phyloP scores from a whole-genome alignment of 352 stramenopile genomes.

The Globisporangium rhizosaccharum region DNA sequence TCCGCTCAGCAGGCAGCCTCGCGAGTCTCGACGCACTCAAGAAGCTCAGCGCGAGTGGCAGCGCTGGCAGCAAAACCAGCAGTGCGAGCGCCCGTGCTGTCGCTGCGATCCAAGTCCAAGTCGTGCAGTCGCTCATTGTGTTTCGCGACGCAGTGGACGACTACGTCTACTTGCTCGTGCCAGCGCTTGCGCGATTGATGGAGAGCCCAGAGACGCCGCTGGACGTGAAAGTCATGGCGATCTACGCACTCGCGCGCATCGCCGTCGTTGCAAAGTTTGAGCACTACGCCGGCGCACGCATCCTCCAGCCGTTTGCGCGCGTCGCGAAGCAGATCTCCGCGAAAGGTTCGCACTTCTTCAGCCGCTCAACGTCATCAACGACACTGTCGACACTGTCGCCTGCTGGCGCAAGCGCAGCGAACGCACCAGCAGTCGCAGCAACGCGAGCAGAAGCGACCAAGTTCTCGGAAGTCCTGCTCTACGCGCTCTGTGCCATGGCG shows the following conservation, averaged over 20 bases:
- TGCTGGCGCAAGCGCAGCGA: neutral
- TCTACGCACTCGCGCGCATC: conserved; percentile 63
- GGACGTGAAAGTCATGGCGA: conserved; percentile 68
- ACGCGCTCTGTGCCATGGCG: conserved; percentile 61
- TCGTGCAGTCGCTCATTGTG: conserved; percentile 87
- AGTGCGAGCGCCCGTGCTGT: conserved; percentile 10
- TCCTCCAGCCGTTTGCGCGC: conserved; percentile 63
- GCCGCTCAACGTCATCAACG: conserved; percentile 28
- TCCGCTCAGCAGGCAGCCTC: too few species aligned
- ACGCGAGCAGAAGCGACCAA: conserved; percentile 61
- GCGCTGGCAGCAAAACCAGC: conserved; percentile 6
- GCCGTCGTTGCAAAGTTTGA: conserved; percentile 72
- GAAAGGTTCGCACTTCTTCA: conserved; percentile 60
- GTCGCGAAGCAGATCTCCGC: conserved; percentile 71
- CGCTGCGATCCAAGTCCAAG: conserved; percentile 64
- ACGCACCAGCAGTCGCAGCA: conserved; percentile 35
- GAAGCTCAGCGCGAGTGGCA: conserved; percentile 12
- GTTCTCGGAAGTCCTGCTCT: conserved; percentile 76
- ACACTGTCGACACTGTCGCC: too few species aligned
- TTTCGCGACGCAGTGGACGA: conserved; percentile 91
- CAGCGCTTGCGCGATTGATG: conserved; percentile 90
- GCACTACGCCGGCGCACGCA: conserved; percentile 67
- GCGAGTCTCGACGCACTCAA: conserved; percentile 9
- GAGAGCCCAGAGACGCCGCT: conserved; percentile 86
- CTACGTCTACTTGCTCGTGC: conserved; percentile 93